A percentile compares a stretch with the other conserved stretches of the same genome.
Evolutionary conservation across 2,329 filamentous ascomycete species (phyloP).

Genomic region (Fusarium sambucinum): DNA sequence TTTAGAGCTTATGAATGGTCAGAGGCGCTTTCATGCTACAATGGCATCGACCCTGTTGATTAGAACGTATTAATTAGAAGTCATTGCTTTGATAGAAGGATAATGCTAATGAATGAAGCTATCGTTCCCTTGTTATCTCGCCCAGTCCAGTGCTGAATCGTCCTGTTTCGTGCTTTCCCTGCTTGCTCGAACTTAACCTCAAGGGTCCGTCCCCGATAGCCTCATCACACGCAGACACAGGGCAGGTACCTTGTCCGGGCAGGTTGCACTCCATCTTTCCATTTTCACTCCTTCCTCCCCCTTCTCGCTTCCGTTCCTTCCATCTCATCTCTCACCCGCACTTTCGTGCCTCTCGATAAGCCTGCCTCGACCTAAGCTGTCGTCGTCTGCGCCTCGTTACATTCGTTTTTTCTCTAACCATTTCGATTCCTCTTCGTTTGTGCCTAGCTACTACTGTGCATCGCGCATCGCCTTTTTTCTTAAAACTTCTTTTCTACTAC

Average conservation of each 20-base stretch:
- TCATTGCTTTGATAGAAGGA: slow-evolving; percentile 8
- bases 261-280: slow-evolving; percentile 20
- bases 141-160: slow-evolving; percentile 12
- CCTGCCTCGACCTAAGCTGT: slow-evolving; percentile 41
- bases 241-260: slow-evolving; percentile 6
- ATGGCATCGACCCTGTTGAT: slow-evolving; percentile 1
- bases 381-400: slow-evolving; percentile 43
- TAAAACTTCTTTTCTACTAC: slow-evolving; percentile 8
- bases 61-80: background rate
- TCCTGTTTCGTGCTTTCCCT: slow-evolving; percentile 34
- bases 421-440: slow-evolving; percentile 29
- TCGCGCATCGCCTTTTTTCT: slow-evolving; percentile 13
- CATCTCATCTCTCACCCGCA: slow-evolving; percentile 29
- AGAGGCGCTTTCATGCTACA: slow-evolving; percentile 24
- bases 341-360: slow-evolving; percentile 35
- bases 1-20: slow-evolving; percentile 7
- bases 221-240: slow-evolving; percentile 19
- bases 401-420: slow-evolving; percentile 29
- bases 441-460: background rate
- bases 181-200: slow-evolving; percentile 29
- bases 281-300: slow-evolving; percentile 16
- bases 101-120: background rate
- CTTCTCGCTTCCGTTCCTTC: slow-evolving; percentile 4
- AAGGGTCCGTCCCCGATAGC: slow-evolving; percentile 29
- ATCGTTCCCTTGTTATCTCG: background rate